A percentile compares a stretch with the other conserved stretches of the same genome.
These are phyloP conservation scores for Penicillium paxilli DNA, from an alignment of 495 filamentous ascomycete genomes.

Conservation along the genomic window DNA sequence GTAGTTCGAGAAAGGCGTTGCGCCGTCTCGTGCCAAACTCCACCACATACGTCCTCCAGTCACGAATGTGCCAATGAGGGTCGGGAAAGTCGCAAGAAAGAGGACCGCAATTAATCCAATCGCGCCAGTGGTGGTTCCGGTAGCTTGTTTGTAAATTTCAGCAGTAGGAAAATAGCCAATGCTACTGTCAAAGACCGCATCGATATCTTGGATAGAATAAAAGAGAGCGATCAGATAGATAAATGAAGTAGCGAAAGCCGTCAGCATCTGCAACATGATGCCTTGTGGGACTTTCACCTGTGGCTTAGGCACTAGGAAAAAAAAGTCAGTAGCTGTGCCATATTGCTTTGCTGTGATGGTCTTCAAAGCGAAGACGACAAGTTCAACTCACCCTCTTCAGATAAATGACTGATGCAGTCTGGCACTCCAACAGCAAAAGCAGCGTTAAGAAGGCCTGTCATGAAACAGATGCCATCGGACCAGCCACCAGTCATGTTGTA, in stretches of 20 bases:
- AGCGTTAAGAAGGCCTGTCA: slow-evolving; percentile 73
- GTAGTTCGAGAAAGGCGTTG: slow-evolving; percentile 35
- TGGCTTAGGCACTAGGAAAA: slow-evolving; percentile 21
- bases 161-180: slow-evolving; percentile 66
- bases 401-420: slow-evolving; percentile 68
- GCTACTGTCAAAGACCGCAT: slow-evolving; percentile 49
- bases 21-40: slow-evolving; percentile 72
- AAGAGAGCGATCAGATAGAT: slow-evolving; percentile 38
- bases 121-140: slow-evolving; percentile 53
- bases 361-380: no score
- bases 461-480: slow-evolving; percentile 66
- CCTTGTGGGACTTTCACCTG: slow-evolving; percentile 36
- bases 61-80: slow-evolving; percentile 61
- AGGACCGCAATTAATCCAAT: slow-evolving; percentile 58
- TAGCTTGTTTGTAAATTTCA: slow-evolving; percentile 75
- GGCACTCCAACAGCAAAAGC: slow-evolving; percentile 77
- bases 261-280: slow-evolving; percentile 56
- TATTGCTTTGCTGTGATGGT: no score
- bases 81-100: slow-evolving; percentile 58
- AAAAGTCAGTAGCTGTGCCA: background rate
- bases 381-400: slow-evolving; percentile 57
- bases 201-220: slow-evolving; percentile 68
- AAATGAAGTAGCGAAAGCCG: slow-evolving; percentile 56
- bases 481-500: slow-evolving; percentile 65
- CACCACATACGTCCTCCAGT: slow-evolving; percentile 75